Conservation (phyloP, 768 basidiomycete genomes). For the Podaxis sp. region DNA sequence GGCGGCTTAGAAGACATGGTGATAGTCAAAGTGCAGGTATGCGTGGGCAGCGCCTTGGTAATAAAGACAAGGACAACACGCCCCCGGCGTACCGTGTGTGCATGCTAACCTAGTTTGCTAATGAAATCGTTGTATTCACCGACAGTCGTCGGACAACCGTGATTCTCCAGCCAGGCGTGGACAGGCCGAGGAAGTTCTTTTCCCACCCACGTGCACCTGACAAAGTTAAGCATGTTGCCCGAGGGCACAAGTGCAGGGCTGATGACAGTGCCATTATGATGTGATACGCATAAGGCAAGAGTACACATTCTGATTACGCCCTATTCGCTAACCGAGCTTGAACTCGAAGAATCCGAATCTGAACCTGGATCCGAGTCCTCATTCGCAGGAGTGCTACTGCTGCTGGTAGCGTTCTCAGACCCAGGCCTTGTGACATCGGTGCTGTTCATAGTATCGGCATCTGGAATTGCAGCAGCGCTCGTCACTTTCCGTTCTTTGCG, state of each 20-base stretch:
- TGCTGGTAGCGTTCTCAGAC: slow-evolving; percentile 18
- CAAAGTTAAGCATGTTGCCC: neutral
- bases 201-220: neutral
- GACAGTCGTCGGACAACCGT: neutral
- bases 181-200: neutral
- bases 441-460: slow-evolving; percentile 31
- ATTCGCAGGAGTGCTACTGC: slow-evolving; percentile 4
- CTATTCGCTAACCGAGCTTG: neutral
- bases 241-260: neutral
- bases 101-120: slow-evolving; percentile 5
- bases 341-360: neutral
- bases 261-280: neutral
- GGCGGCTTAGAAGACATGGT: slow-evolving; percentile 10
- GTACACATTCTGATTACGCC: neutral
- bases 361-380: slow-evolving; percentile 12
- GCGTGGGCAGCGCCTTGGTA: neutral
- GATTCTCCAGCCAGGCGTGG: neutral
- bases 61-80: slow-evolving; percentile 5
- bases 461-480: slow-evolving; percentile 49
- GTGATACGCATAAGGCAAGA: neutral
- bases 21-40: neutral
- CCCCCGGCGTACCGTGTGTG: neutral
- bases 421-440: slow-evolving; percentile 7
- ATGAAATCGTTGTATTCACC: neutral
- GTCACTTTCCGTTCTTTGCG: slow-evolving; percentile 50